These are phyloP conservation scores for Malassezia sp. DNA, from an alignment of 1,284 basidiomycete genomes.

Conservation along the genomic window DNA sequence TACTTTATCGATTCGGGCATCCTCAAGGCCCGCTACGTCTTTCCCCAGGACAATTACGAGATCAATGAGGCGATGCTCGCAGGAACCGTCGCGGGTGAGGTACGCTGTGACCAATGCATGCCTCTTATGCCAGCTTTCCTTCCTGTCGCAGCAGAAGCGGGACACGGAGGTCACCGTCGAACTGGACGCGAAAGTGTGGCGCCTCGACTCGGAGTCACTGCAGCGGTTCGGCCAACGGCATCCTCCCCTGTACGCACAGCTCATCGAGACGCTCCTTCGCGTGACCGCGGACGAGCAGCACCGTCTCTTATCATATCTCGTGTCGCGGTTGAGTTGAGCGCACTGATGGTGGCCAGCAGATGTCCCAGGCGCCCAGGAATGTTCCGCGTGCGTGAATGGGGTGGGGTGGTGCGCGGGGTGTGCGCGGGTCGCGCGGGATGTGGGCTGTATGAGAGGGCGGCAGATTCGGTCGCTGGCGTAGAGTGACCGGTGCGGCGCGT, in stretches of 20 bases:
- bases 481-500: too few relatives aligned
- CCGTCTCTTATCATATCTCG: slow-evolving; percentile 42
- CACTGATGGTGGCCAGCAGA: too few relatives aligned
- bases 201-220: slow-evolving; percentile 22
- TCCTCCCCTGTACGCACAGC: slow-evolving; percentile 18
- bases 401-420: too few relatives aligned
- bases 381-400: too few relatives aligned
- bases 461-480: too few relatives aligned
- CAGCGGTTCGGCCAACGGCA: slow-evolving; percentile 19
- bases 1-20: slow-evolving; percentile 45
- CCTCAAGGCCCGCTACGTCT: slow-evolving; percentile 41
- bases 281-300: slow-evolving; percentile 43
- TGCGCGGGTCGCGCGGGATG: too few relatives aligned
- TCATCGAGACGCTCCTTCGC: slow-evolving; percentile 32
- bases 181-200: slow-evolving; percentile 36
- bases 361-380: too few relatives aligned
- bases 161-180: slow-evolving; percentile 41
- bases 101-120: too few relatives aligned
- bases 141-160: slow-evolving; percentile 28
- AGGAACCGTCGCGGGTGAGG: slow-evolving; percentile 44
- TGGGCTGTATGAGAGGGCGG: too few relatives aligned
- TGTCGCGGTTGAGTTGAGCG: slow-evolving; percentile 27
- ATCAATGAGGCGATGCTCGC: slow-evolving; percentile 45
- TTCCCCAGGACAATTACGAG: slow-evolving; percentile 40
- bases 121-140: slow-evolving; percentile 22